Evolutionary conservation across 2,329 filamentous ascomycete genomes (phyloP).

Genomic region (Proliferodiscus dingleyae): DNA sequence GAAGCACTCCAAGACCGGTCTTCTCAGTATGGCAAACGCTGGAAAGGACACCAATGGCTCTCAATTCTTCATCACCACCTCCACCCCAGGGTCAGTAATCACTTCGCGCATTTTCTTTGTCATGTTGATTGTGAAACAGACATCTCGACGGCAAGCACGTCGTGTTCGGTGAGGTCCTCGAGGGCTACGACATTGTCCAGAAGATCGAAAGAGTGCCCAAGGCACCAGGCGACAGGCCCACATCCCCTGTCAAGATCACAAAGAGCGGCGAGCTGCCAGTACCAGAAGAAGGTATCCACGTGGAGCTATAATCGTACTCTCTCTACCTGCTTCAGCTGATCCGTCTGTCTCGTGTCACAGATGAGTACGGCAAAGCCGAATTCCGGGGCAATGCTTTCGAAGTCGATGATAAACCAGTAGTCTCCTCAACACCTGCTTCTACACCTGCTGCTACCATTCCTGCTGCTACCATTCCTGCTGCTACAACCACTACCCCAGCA

Average conservation of each 20-base stretch:
- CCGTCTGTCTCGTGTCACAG: conserved; percentile 24
- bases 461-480: too few species aligned
- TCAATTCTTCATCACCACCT: too few species aligned
- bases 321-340: conserved; percentile 27
- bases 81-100: conserved; percentile 62
- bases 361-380: conserved; percentile 29
- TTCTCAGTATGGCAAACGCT: conserved; percentile 81
- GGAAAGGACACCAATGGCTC: conserved; percentile 83
- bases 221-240: conserved; percentile 62
- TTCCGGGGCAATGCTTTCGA: conserved; percentile 29
- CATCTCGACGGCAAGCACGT: conserved; percentile 84
- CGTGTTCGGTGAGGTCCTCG: conserved; percentile 83
- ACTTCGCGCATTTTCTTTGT: neutral
- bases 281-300: conserved; percentile 87
- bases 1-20: conserved; percentile 81
- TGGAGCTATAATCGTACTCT: conserved; percentile 67
- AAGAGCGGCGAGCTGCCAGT: conserved; percentile 82
- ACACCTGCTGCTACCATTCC: too few species aligned
- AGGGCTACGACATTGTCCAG: conserved; percentile 76
- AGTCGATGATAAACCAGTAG: conserved; percentile 16
- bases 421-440: conserved; percentile 10
- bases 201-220: conserved; percentile 72
- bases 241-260: conserved; percentile 65
- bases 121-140: conserved; percentile 35
- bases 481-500: conserved; percentile 13